A percentile compares a stretch with the other conserved stretches of the same genome.
Evolutionary conservation across 83 land plant genomes (phyloP).

Genomic region (Diphasiastrum complanatum): DNA sequence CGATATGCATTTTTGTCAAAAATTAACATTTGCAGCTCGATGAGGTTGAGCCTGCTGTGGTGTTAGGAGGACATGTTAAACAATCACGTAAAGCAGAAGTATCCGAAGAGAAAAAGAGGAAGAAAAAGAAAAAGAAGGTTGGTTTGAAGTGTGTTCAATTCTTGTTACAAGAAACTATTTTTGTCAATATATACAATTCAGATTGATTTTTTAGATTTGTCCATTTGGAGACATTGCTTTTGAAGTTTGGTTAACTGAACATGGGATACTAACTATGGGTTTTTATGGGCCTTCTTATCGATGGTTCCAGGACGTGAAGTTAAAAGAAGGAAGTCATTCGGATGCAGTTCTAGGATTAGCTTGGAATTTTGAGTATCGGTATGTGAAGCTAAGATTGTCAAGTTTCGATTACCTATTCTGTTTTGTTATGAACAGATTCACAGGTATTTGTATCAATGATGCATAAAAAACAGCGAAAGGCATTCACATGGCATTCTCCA

Average conservation of each 20-base stretch:
- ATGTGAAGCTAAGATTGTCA: too few relatives aligned
- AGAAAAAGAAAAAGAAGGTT: conserved; percentile 43
- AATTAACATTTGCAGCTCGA: conserved; percentile 40
- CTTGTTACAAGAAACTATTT: not conserved
- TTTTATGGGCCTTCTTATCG: not conserved
- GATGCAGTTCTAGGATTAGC: conserved; percentile 86
- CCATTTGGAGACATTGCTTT: too few relatives aligned
- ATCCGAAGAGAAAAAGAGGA: conserved; percentile 12
- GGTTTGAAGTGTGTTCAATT: conserved; percentile 36
- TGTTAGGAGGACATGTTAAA: conserved; percentile 50
- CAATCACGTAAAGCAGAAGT: conserved; percentile 2
- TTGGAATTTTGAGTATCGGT: conserved; percentile 87
- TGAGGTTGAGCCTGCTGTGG: conserved; percentile 60
- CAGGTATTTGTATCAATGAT: too few relatives aligned
- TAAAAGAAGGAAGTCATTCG: conserved; percentile 66
- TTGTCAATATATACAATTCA: not conserved
- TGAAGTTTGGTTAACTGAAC: too few relatives aligned
- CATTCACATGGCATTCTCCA: too few relatives aligned
- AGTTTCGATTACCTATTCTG: not conserved
- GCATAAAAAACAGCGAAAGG: too few relatives aligned
- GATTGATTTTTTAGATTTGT: not conserved
- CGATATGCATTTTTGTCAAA: too few relatives aligned
- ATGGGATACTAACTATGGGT: too few relatives aligned
- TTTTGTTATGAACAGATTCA: too few relatives aligned
- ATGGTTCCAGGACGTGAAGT: conserved; percentile 26